These are phyloP conservation scores for Leucocoprinus gongylophorus DNA, from an alignment of 1,284 basidiomycete genomes.

Conservation along the genomic window DNA sequence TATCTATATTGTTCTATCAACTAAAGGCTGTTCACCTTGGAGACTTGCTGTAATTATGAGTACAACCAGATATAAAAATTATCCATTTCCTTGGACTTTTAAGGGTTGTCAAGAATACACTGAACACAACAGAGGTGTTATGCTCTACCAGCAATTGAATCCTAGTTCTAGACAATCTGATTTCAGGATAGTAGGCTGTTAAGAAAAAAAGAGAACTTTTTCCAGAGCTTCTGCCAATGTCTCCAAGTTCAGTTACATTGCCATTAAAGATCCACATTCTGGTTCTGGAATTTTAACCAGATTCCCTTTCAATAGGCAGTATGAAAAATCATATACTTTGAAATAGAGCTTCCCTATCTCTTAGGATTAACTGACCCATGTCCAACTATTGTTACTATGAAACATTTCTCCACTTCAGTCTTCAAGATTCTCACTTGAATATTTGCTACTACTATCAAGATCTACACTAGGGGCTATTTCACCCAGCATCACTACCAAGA, in stretches of 20 bases:
- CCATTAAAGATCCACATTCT: slow-evolving; percentile 51
- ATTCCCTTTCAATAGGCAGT: slow-evolving; percentile 54
- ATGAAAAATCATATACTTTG: slow-evolving; percentile 44
- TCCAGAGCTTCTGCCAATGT: slow-evolving; percentile 48
- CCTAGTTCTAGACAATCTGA: slow-evolving; percentile 52
- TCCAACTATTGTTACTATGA: slow-evolving; percentile 54
- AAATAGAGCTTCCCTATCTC: slow-evolving; percentile 57
- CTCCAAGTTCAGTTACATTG: slow-evolving; percentile 53
- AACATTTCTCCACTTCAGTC: slow-evolving; percentile 60
- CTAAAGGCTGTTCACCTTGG: slow-evolving; percentile 57
- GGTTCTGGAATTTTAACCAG: slow-evolving; percentile 55
- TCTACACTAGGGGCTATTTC: slow-evolving; percentile 56
- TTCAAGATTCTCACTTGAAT: slow-evolving; percentile 50
- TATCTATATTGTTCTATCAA: slow-evolving; percentile 56
- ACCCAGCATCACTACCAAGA: slow-evolving; percentile 53
- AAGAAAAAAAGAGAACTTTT: slow-evolving; percentile 59
- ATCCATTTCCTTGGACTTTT: slow-evolving; percentile 56
- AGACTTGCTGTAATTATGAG: slow-evolving; percentile 58
- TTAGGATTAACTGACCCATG: slow-evolving; percentile 56
- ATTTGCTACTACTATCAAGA: slow-evolving; percentile 61
- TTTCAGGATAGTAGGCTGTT: slow-evolving; percentile 51
- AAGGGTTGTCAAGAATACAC: slow-evolving; percentile 49
- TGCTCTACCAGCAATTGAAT: slow-evolving; percentile 51
- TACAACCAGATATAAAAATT: slow-evolving; percentile 49
- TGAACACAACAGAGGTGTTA: slow-evolving; percentile 48